phyloP scores from a whole-genome alignment of 2,329 filamentous ascomycete species.

The Sclerotinia spermophila region DNA sequence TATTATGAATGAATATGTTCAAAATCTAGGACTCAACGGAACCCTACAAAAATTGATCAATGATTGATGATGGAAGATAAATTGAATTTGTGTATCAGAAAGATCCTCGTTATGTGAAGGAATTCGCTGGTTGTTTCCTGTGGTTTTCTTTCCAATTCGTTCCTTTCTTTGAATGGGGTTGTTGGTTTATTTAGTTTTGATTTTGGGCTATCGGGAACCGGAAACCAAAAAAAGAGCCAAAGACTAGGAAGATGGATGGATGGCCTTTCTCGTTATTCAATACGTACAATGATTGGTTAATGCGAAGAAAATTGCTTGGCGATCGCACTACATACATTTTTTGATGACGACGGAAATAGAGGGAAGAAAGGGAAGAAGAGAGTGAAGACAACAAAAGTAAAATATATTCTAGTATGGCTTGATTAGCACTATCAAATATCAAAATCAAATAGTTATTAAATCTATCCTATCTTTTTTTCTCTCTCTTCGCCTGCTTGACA shows the following conservation, averaged over 20 bases:
- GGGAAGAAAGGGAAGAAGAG: background rate
- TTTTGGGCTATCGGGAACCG: slow-evolving; percentile 8
- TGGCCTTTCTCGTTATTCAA: background rate
- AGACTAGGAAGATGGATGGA: background rate
- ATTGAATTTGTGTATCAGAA: background rate
- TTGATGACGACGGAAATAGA: slow-evolving; percentile 7
- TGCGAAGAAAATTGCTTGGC: background rate
- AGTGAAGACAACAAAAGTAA: background rate
- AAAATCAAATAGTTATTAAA: no score
- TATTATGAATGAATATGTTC: background rate
- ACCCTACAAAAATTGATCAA: background rate
- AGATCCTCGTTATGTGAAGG: background rate
- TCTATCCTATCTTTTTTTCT: background rate
- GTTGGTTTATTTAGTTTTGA: background rate
- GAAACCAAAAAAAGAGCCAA: background rate
- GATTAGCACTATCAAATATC: no score
- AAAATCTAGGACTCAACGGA: background rate
- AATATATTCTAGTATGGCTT: background rate
- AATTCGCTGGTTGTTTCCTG: background rate
- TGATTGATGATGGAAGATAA: background rate
- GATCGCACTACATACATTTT: slow-evolving; percentile 1
- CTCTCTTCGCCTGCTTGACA: no score
- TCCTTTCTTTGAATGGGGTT: slow-evolving; percentile 9
- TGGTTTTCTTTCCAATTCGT: background rate
- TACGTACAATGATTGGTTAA: background rate